Evolutionary conservation across 2,329 filamentous ascomycete genomes (phyloP).

Genomic region (Alternaria dauci): DNA sequence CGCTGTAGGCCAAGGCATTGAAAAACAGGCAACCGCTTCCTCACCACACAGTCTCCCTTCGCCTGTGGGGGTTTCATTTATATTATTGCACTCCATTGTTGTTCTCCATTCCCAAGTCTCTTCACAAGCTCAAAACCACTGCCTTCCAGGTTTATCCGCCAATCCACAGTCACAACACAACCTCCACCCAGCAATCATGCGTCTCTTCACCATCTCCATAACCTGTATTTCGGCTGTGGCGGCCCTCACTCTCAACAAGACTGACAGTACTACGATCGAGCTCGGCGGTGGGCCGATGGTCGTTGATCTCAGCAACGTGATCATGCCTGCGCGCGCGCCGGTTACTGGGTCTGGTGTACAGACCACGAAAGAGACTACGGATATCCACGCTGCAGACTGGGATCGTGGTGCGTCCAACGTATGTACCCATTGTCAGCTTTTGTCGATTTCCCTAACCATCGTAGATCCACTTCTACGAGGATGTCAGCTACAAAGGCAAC

Average conservation of each 20-base stretch:
- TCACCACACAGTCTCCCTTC: neutral
- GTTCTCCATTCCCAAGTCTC: neutral
- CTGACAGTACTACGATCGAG: constrained; percentile 2
- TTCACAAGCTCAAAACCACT: neutral
- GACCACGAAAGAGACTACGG: neutral
- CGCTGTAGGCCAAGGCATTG: neutral
- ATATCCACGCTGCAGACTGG: neutral
- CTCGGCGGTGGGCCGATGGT: neutral
- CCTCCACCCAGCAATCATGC: neutral
- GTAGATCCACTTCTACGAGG: neutral
- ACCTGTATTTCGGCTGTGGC: neutral
- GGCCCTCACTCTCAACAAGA: neutral
- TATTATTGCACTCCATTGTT: neutral
- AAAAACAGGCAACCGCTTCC: neutral
- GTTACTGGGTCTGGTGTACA: neutral
- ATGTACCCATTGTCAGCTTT: neutral
- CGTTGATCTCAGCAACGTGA: constrained; percentile 5
- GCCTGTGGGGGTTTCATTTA: neutral
- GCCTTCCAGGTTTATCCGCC: too few relatives aligned
- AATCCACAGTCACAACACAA: neutral
- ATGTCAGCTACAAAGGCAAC: neutral
- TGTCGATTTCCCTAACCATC: neutral
- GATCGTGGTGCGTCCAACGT: neutral
- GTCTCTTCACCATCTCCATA: neutral
- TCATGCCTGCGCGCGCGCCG: neutral